Evolutionary conservation across 2,329 filamentous ascomycete species (phyloP).

Genomic region (Myriosclerotinia curreyana): DNA sequence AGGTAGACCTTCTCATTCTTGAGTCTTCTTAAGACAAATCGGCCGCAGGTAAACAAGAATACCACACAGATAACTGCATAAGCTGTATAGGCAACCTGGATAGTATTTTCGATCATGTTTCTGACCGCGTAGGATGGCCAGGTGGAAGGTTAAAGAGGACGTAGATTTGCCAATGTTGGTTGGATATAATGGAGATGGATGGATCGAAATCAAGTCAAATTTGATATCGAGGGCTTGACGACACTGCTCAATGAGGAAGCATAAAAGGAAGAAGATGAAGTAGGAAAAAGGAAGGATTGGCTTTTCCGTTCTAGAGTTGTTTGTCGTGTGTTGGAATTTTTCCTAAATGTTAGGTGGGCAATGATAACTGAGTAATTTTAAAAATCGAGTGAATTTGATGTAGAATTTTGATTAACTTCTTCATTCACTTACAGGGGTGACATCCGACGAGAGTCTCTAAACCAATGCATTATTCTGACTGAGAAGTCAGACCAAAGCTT

Average conservation of each 20-base stretch:
- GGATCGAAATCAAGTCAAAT: background rate
- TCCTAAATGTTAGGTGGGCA: background rate
- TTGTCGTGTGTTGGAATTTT: background rate
- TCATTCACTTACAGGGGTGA: background rate
- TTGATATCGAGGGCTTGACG: background rate
- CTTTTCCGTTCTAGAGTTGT: background rate
- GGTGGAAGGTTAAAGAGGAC: background rate
- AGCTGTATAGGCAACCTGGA: background rate
- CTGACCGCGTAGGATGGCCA: too few species aligned
- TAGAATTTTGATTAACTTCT: background rate
- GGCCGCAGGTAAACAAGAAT: background rate
- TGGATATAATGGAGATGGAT: background rate
- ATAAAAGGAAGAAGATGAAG: background rate
- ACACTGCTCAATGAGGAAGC: background rate
- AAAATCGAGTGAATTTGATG: background rate
- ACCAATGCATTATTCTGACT: background rate
- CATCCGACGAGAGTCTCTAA: background rate
- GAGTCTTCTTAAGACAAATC: conserved; percentile 11
- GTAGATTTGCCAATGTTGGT: background rate
- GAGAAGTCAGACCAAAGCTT: background rate
- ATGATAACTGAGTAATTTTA: background rate
- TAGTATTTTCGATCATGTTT: background rate
- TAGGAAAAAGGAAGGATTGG: too few species aligned
- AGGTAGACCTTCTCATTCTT: conserved; percentile 8
- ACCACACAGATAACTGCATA: background rate